Evolutionary conservation across 176 grass and related monocot species (phyloP), one percentile per base, ranked within the genome.

Genomic region (Aegilops bicornis): DNA sequence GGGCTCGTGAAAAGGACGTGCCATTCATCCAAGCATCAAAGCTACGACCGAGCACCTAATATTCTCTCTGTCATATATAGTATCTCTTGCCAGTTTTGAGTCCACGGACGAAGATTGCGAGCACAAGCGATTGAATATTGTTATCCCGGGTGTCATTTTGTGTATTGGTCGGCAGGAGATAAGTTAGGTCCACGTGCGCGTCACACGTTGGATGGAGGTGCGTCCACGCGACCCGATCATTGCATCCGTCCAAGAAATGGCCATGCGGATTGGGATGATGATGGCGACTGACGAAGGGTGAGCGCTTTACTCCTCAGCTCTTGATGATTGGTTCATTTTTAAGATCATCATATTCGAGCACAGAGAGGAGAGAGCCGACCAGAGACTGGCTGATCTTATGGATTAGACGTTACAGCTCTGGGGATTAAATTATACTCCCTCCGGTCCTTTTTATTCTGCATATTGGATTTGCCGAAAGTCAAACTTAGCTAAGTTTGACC

Each of bases 1-100:
- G 48, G 75, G 48, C 66, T 82, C 79, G 32, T 32, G 79, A 88
- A 31, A 77, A 52, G 24, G 86, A 88, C 86, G 45, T 69, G 79
- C 43, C 72, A 77, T 82, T 79, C 16, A 39, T 43, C 42, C 42
- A 15, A 42, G 62, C 33, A 29, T 63, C 43, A 68, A 78, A 4
- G 15, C 23, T 31, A n/a, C 4, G 77, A 40, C n/a, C 4, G 77
- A 58, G 79, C 22, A 82, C 71, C 79, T 59, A 87, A 70, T 61
- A 78, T 77, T 83, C 61, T 14, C 30, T 31, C 30, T 2, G 30
- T 31, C 30, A 31, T 31, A 31, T 31, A 31, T 31, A 31, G 30
- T 31, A 31, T 31, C 30, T 31, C 19, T 68, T 58, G 24, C 37
- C 64, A 45, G 48, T 17, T 79, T n/a, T 56, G 12, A 63, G 64